A percentile compares a stretch with the other conserved stretches of the same genome.
Conservation (phyloP, 768 basidiomycete genomes). For the Macrolepiota dolichaula region DNA sequence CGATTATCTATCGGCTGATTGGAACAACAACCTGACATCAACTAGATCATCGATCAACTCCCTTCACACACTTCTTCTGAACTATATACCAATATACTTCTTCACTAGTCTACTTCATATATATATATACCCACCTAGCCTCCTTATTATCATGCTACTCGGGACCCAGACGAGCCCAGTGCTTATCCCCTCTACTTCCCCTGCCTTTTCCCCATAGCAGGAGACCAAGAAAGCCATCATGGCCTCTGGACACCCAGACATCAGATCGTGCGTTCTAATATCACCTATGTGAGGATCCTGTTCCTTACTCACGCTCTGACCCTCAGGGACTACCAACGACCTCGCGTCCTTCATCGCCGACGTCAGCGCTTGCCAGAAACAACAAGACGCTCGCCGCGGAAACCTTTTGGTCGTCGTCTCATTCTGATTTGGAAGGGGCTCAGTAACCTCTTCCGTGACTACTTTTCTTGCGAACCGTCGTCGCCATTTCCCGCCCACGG, state of each 20-base stretch:
- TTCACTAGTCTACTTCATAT: neutral
- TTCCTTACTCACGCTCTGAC: neutral
- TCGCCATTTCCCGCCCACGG: neutral
- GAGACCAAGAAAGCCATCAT: neutral
- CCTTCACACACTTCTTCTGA: neutral
- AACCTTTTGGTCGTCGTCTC: neutral
- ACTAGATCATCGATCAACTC: constrained; percentile 14
- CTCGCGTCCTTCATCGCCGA: neutral
- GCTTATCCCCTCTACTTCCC: neutral
- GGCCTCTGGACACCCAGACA: neutral
- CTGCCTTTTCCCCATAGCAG: neutral
- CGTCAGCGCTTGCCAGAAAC: neutral
- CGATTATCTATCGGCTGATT: constrained; percentile 31
- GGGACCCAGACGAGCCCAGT: neutral
- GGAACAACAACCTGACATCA: neutral
- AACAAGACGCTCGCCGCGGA: neutral
- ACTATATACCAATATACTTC: too few species aligned
- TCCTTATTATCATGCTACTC: neutral
- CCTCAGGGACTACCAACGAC: neutral
- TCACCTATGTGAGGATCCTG: neutral
- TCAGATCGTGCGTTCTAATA: neutral
- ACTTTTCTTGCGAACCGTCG: neutral
- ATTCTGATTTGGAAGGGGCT: neutral
- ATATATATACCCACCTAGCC: neutral
- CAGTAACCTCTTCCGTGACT: neutral